Conservation (phyloP, 2,329 filamentous ascomycete species). For the Colletotrichum orbiculare region DNA sequence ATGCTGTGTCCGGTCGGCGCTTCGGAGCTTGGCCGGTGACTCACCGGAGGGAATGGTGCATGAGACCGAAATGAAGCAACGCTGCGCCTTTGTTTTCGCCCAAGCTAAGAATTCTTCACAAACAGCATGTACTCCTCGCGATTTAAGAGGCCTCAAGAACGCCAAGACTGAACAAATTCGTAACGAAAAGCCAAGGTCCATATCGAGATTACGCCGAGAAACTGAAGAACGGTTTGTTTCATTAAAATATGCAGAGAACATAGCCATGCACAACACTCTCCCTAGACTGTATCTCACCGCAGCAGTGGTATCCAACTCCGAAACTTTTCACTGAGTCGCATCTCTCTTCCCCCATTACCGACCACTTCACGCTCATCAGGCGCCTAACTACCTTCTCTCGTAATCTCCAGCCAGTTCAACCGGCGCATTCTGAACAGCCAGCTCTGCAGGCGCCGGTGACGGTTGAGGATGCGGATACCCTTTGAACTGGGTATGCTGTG, state of each 20-base stretch:
- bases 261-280: neutral
- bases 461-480: conserved; percentile 13
- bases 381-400: neutral
- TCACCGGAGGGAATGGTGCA: too few species aligned
- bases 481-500: conserved; percentile 20
- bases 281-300: too few species aligned
- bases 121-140: too few species aligned
- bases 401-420: conserved; percentile 8
- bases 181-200: too few species aligned
- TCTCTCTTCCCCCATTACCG: neutral
- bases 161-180: too few species aligned
- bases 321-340: neutral
- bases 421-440: neutral
- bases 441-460: neutral
- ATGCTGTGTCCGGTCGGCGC: conserved; percentile 13
- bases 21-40: conserved; percentile 9
- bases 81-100: too few species aligned
- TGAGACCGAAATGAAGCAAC: too few species aligned
- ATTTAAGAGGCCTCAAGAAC: too few species aligned
- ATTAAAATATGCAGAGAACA: neutral
- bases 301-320: neutral
- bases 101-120: too few species aligned
- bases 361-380: neutral
- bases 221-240: too few species aligned
- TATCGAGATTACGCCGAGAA: too few species aligned